Percentiles rank a stretch among this genome's conserved stretches.
Conservation (phyloP, 768 basidiomycete species). For the Suillus placidus region DNA sequence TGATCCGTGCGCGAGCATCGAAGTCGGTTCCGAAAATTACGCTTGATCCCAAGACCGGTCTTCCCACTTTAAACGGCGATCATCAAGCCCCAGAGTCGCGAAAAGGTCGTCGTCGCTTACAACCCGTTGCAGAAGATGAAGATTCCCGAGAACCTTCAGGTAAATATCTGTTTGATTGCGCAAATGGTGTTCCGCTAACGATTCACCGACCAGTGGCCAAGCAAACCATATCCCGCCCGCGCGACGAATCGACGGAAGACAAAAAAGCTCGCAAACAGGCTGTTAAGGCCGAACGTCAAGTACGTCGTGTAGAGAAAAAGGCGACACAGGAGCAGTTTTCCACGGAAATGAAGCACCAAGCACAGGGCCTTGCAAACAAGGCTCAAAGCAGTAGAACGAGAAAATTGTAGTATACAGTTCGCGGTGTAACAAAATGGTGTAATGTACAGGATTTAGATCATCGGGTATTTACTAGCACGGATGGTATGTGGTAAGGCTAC, state of each 20-base stretch:
- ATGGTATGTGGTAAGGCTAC: constrained; percentile 6
- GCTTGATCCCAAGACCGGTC: constrained; percentile 76
- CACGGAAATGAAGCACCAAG: constrained; percentile 64
- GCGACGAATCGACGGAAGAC: constrained; percentile 75
- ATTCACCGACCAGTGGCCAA: constrained; percentile 18
- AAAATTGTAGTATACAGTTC: constrained; percentile 22
- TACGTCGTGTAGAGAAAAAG: constrained; percentile 70
- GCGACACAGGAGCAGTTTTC: constrained; percentile 62
- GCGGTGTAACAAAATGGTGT: neutral
- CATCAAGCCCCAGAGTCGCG: constrained; percentile 13
- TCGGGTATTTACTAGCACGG: constrained; percentile 4
- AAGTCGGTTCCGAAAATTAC: constrained; percentile 62
- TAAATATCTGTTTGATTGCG: neutral
- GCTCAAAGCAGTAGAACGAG: constrained; percentile 34
- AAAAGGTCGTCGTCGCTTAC: constrained; percentile 18
- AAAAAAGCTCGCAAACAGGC: constrained; percentile 74
- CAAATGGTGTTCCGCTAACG: constrained; percentile 10
- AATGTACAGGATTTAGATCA: constrained; percentile 8
- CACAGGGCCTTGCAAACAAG: constrained; percentile 47
- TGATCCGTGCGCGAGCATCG: constrained; percentile 70
- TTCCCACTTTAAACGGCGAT: constrained; percentile 54
- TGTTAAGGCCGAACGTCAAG: constrained; percentile 66
- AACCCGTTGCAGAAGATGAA: constrained; percentile 30
- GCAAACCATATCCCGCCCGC: constrained; percentile 66
- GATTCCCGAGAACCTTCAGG: constrained; percentile 10